phyloP scores from a whole-genome alignment of 352 stramenopile species.

The Pythium pyrilobum region DNA sequence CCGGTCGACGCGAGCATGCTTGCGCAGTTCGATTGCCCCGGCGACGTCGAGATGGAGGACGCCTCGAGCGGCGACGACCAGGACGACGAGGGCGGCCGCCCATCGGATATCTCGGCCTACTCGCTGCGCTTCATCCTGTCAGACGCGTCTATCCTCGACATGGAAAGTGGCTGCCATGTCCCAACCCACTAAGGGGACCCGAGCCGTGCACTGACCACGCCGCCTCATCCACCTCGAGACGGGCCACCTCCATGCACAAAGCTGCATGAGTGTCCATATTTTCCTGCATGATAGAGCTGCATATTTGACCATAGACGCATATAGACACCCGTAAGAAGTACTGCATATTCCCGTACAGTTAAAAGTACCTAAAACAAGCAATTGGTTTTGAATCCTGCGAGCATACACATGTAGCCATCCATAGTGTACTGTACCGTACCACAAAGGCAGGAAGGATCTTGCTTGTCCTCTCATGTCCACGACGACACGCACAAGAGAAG shows the following conservation, averaged over 20 bases:
- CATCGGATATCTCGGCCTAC: constrained; percentile 57
- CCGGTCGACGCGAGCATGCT: constrained; percentile 53
- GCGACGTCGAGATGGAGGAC: constrained; percentile 41
- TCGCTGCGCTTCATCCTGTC: constrained; percentile 78
- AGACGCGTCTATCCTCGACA: constrained; percentile 71
- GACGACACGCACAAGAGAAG: too few species aligned
- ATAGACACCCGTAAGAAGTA: constrained; percentile 3
- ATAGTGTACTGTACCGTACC: too few species aligned
- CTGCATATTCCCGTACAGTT: constrained; percentile 19
- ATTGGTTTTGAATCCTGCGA: too few species aligned
- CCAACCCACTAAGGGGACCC: constrained; percentile 10
- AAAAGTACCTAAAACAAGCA: too few species aligned
- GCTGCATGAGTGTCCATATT: neutral
- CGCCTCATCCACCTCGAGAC: neutral
- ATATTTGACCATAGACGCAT: constrained; percentile 14
- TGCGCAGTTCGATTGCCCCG: constrained; percentile 26
- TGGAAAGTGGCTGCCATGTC: constrained; percentile 21
- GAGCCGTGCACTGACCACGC: neutral
- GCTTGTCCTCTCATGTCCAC: too few species aligned
- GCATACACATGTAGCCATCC: too few species aligned
- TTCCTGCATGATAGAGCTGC: constrained; percentile 17
- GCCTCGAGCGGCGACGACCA: constrained; percentile 33
- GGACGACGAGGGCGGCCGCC: constrained; percentile 32
- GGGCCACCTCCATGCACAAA: neutral
- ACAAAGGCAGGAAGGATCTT: too few species aligned